These are phyloP conservation scores for Metschnikowia amazonensis DNA, from an alignment of 805 yeast genomes.

Conservation along the genomic window DNA sequence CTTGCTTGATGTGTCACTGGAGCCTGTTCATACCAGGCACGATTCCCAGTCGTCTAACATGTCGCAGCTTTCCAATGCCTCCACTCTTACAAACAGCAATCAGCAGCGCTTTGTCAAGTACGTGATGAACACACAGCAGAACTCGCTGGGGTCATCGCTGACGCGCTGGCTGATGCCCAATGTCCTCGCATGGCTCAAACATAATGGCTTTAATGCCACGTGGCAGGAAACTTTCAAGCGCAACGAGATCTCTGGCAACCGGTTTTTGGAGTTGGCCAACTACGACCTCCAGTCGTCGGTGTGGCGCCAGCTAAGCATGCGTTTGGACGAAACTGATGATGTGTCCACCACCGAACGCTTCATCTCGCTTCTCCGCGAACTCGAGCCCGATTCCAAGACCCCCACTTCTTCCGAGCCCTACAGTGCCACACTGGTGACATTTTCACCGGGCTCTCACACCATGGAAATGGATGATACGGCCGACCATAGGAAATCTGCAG, in stretches of 20 bases:
- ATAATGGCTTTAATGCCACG: constrained; percentile 62
- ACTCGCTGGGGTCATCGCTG: constrained; percentile 5
- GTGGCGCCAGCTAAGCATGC: constrained; percentile 43
- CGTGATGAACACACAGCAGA: constrained; percentile 38
- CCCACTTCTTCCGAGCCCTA: constrained; percentile 1
- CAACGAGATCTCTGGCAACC: constrained; percentile 55
- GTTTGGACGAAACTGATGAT: constrained; percentile 38
- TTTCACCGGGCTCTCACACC: neutral
- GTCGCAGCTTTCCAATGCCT: constrained; percentile 29
- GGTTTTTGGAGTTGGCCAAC: constrained; percentile 63
- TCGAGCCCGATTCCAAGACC: constrained; percentile 8
- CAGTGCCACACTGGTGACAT: neutral
- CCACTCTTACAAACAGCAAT: constrained; percentile 30
- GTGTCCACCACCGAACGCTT: constrained; percentile 55
- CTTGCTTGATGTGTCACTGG: neutral
- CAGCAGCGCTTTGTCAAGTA: constrained; percentile 41
- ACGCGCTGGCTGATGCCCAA: constrained; percentile 70
- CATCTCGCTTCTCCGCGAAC: constrained; percentile 42
- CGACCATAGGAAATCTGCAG: constrained; percentile 33
- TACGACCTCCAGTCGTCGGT: constrained; percentile 49
- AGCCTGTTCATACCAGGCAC: constrained; percentile 26
- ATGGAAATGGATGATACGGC: neutral
- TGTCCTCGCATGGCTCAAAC: constrained; percentile 63
- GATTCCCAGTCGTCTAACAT: constrained; percentile 35
- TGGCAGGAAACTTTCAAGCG: constrained; percentile 68